Evolutionary conservation across 257 asterid species (phyloP), one percentile per base, ranked within the genome.

Genomic region (Ehretia macrophylla): DNA sequence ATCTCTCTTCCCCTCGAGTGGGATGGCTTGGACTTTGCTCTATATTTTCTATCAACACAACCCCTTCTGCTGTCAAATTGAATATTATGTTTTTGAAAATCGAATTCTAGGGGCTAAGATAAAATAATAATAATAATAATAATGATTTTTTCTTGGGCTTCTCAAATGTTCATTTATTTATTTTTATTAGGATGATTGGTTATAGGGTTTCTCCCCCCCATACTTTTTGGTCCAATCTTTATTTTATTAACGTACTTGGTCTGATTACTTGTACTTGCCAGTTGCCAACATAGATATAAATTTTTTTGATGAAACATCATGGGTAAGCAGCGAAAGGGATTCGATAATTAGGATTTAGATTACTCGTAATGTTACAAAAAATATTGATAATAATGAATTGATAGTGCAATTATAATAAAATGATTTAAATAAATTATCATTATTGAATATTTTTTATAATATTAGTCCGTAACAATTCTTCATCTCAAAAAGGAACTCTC

Each of bases 1-100:
- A 86, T 84, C 93, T 83, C 85, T 86, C 92, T 58, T 59, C 58
- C 65, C 69, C 77, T 70, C 80, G 73, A 70, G 71, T 70, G 76
- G 74, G 51, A 75, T 40, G 12, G 20, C 45, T 13, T 46, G 56
- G 56, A 14, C 53, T 4, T 48, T 55, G 56, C 56, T 46, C 32
- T 58, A 23, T 16, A 4, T 48, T 48, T 48, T 16, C 53, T 48
- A 16, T 48, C 21, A 48, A 3, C 17, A 12, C 44, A 38, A 11
- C 44, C 11, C 44, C 8, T 14, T 42, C 47, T 42, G 3, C 47
- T 38, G 44, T 38, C 47, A 42, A 42, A 4, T 42, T 42, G 47
- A 10, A 42, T 42, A 42, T 42, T 11, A 2, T 27, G 3, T 42
- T 42, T 42, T 42, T 42, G 4, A 10, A 42, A 10, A 42, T 42